Conservation (phyloP, 2,329 filamentous ascomycete species). For the Penicillium corylophilum region DNA sequence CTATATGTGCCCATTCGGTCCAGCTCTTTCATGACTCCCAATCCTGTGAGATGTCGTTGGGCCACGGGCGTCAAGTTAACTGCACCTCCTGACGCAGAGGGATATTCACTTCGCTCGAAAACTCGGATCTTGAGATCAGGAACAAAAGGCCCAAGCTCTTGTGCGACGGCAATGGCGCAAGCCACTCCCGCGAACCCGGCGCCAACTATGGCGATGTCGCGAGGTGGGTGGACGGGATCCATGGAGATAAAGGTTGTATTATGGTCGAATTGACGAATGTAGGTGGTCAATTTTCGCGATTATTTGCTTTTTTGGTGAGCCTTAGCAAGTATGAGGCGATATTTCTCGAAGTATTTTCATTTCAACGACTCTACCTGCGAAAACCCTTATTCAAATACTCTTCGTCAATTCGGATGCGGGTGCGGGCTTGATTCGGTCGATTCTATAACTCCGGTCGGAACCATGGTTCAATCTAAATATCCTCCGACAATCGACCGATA, state of each 20-base stretch:
- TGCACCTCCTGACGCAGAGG: not conserved
- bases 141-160: not conserved
- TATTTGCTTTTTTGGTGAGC: not conserved
- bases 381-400: no score
- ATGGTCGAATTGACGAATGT: not conserved
- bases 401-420: no score
- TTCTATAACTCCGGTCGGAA: not conserved
- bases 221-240: not conserved
- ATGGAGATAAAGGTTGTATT: not conserved
- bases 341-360: not conserved
- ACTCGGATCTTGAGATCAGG: not conserved
- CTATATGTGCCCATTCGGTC: not conserved
- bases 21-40: not conserved
- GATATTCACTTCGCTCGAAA: not conserved
- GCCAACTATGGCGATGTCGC: not conserved
- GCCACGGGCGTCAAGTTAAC: not conserved
- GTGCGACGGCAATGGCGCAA: not conserved
- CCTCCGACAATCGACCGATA: not conserved
- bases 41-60: not conserved
- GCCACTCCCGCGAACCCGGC: not conserved
- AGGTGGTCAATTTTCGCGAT: no score
- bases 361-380: not conserved
- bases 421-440: not conserved
- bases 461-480: not conserved
- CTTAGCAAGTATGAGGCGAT: not conserved